These are phyloP conservation scores for Magnolia kwangsiensis DNA, from an alignment of 164 flowering plant genomes.

Conservation along the genomic window DNA sequence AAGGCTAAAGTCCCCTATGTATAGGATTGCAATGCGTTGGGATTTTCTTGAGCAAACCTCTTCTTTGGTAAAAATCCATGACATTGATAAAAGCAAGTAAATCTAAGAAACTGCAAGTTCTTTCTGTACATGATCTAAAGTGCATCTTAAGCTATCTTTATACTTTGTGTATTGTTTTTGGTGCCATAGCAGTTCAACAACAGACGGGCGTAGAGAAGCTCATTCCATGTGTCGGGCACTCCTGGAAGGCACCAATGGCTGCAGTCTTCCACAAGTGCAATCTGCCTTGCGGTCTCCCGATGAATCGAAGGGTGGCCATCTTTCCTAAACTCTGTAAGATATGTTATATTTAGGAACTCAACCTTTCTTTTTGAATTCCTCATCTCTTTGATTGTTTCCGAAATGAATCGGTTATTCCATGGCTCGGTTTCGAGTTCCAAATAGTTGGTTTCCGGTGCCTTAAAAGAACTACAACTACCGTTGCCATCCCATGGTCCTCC, in stretches of 20 bases:
- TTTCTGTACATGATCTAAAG: background rate
- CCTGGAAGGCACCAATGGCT: conserved; percentile 92
- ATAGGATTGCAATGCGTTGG: too few relatives aligned
- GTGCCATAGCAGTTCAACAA: conserved; percentile 9
- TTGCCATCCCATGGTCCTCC: conserved; percentile 68
- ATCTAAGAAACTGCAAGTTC: conserved; percentile 9
- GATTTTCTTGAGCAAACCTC: too few relatives aligned
- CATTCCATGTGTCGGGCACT: conserved; percentile 77
- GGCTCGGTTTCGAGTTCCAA: conserved; percentile 48
- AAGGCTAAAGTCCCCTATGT: too few relatives aligned
- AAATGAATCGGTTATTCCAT: conserved; percentile 31
- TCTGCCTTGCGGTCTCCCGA: conserved; percentile 57
- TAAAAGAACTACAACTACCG: conserved; percentile 44
- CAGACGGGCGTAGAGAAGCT: conserved; percentile 36
- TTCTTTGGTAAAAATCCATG: background rate
- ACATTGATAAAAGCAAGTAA: conserved; percentile 33
- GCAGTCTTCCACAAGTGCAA: conserved; percentile 53
- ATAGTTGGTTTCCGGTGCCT: conserved; percentile 46
- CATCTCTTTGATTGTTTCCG: conserved; percentile 40
- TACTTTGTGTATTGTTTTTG: background rate
- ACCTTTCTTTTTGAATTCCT: conserved; percentile 27
- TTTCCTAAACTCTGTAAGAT: conserved; percentile 53
- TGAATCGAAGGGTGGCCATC: conserved; percentile 64
- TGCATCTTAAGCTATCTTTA: background rate
- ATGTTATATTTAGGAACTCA: conserved; percentile 55